Percentiles rank a stretch among this genome's conserved stretches.
Evolutionary conservation across 345 rosid genomes (phyloP).

Genomic region (Ceriops tagal): DNA sequence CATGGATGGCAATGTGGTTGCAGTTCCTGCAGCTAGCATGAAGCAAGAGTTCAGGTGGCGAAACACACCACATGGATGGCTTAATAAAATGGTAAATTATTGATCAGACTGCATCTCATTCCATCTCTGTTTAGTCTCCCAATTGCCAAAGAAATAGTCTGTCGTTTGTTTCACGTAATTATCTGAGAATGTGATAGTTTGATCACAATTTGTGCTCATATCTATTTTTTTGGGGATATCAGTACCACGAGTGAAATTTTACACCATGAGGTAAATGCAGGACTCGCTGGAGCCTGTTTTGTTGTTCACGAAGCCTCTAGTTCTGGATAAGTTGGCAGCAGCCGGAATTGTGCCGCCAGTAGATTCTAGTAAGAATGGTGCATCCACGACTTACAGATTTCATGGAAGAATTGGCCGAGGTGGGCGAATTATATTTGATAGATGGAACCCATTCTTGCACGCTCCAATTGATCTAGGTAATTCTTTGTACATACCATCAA

Average conservation of each 20-base stretch:
- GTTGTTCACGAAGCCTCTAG: conserved; percentile 83
- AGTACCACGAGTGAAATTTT: conserved; percentile 1
- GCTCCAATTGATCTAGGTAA: conserved; percentile 62
- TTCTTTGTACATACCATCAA: conserved; percentile 60
- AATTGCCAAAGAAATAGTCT: neutral
- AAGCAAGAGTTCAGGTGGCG: conserved; percentile 78
- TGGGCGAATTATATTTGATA: conserved; percentile 82
- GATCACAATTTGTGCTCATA: too few relatives aligned
- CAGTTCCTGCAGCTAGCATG: conserved; percentile 45
- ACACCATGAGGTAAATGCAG: conserved; percentile 37
- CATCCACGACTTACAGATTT: conserved; percentile 42
- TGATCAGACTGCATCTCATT: conserved; percentile 1
- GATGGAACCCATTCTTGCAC: conserved; percentile 89
- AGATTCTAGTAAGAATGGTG: conserved; percentile 40
- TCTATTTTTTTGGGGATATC: neutral
- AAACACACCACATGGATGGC: conserved; percentile 64
- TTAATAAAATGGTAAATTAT: conserved; percentile 62
- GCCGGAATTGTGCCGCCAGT: conserved; percentile 82
- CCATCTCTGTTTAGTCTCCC: neutral
- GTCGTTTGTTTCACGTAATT: too few relatives aligned
- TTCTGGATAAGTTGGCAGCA: conserved; percentile 82
- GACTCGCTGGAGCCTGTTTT: conserved; percentile 88
- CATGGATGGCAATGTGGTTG: conserved; percentile 39
- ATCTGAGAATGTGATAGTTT: neutral
- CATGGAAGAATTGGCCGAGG: conserved; percentile 97